Base-by-base conservation (phyloP, 192 early-diverging fungal genomes). In the Dissophora globulifera region DNA sequence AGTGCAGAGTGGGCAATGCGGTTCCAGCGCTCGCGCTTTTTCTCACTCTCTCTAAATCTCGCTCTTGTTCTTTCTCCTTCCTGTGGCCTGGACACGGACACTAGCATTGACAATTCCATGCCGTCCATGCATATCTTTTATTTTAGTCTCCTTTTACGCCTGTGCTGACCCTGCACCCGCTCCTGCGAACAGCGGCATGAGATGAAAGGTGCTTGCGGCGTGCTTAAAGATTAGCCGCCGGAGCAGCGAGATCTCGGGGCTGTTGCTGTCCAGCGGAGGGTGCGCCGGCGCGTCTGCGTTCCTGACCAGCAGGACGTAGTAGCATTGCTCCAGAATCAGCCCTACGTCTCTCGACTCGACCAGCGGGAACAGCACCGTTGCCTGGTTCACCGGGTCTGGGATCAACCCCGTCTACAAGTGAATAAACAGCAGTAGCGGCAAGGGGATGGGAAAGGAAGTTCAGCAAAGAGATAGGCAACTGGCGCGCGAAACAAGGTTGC, bases 321-420 rank as follows among this genome's bases (percentile, higher is more conserved):
- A 76, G 30, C 72, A 76, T 29, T 76, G 72, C 45, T 76, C 72
- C 4, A 76, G 58, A 16, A 76, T 33, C 17, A 61, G 20, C 0
- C 72, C 63, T 11, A 76, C 43, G 51, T 76, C 72, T 19, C 60
- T 54, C 4, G 63, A 67, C 6, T 66, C 25, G 45, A 76, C 65
- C 22, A 76, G 38, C 8, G 72, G 72, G 25, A 76, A 76, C 25
- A 76, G 52, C 9, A 67, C 52, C 2, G 49, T 40, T 0, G 72
- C 72, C 20, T 76, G 63, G 33, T 61, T 57, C 15, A 76, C 45
- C 10, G 72, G 72, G 20, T 59, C 50, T 2, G 72, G 72, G 13
- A 76, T 56, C 0, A 76, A 42, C 58, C 72, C 72, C 35, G 72
- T 76, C 72, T 75, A 22, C 5, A 29, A 20, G 32, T 22, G 20